These are phyloP conservation scores for Trypanosoma congolense DNA, from an alignment of 208 protist genomes.

Conservation along the genomic window DNA sequence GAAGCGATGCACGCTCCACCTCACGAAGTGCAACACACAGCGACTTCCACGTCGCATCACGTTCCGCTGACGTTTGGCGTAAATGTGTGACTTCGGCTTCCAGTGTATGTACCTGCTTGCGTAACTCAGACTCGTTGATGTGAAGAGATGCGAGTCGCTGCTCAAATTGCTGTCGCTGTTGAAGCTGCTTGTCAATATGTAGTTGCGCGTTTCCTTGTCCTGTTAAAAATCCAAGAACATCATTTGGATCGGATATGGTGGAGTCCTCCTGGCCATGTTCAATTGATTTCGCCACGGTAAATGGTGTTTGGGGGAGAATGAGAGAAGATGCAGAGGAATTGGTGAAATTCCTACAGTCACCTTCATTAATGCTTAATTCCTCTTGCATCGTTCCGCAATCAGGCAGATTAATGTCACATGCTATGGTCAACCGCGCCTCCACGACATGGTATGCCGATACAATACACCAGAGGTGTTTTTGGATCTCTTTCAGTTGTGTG, in stretches of 20 bases:
- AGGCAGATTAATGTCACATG: constrained; percentile 30
- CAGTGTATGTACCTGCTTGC: constrained; percentile 8
- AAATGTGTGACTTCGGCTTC: constrained; percentile 11
- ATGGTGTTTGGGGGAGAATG: too few relatives aligned
- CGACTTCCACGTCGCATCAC: constrained; percentile 53
- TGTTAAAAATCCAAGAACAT: too few relatives aligned
- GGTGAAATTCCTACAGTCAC: too few relatives aligned
- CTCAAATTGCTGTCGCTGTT: constrained; percentile 20
- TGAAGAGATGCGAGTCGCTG: constrained; percentile 33
- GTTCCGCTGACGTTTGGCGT: constrained; percentile 21
- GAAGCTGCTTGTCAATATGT: too few relatives aligned
- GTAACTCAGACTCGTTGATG: constrained; percentile 36
- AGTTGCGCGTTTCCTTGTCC: too few relatives aligned
- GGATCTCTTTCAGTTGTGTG: constrained; percentile 32
- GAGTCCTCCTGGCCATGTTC: too few relatives aligned
- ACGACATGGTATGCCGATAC: constrained; percentile 62
- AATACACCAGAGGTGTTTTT: constrained; percentile 67
- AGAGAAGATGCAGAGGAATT: too few relatives aligned
- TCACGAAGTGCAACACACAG: constrained; percentile 55
- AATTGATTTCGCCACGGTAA: too few relatives aligned
- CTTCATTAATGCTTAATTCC: not conserved
- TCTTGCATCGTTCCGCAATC: constrained; percentile 1
- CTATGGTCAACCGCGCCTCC: constrained; percentile 55
- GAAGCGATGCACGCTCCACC: constrained; percentile 53
- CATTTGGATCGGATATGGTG: too few relatives aligned